Conservation (phyloP, 2,329 filamentous ascomycete species). For the Colletotrichum endophyticum region DNA sequence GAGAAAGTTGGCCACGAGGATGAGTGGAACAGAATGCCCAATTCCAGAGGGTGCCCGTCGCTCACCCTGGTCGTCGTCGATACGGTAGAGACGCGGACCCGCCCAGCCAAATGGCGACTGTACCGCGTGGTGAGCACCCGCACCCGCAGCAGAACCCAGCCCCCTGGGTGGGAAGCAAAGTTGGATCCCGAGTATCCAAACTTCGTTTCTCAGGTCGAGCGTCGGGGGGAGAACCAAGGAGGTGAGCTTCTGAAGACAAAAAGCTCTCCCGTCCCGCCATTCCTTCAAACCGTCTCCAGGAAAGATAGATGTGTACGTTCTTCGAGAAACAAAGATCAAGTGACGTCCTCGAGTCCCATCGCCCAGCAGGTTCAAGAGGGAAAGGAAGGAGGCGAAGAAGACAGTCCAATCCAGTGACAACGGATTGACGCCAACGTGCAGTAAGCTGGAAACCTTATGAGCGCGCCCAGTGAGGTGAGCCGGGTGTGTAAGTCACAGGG, state of each 20-base stretch:
- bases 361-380: not conserved
- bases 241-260: not conserved
- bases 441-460: not conserved
- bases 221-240: not conserved
- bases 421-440: constrained; percentile 3
- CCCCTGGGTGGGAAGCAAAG: constrained; percentile 1
- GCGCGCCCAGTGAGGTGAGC: not conserved
- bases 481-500: constrained; percentile 10
- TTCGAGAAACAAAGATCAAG: not conserved
- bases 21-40: constrained; percentile 16
- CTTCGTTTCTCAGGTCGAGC: not conserved
- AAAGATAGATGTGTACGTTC: not conserved
- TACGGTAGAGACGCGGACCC: constrained; percentile 17
- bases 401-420: not conserved
- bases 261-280: not conserved
- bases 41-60: constrained; percentile 12
- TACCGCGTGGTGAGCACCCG: not conserved
- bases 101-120: constrained; percentile 5
- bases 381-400: not conserved
- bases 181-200: not conserved
- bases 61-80: constrained; percentile 14
- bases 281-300: not conserved
- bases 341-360: not conserved
- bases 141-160: constrained; percentile 4
- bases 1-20: constrained; percentile 7